Evolutionary conservation across 495 filamentous ascomycete genomes (phyloP).

Genomic region (Aspergillus avenaceus): DNA sequence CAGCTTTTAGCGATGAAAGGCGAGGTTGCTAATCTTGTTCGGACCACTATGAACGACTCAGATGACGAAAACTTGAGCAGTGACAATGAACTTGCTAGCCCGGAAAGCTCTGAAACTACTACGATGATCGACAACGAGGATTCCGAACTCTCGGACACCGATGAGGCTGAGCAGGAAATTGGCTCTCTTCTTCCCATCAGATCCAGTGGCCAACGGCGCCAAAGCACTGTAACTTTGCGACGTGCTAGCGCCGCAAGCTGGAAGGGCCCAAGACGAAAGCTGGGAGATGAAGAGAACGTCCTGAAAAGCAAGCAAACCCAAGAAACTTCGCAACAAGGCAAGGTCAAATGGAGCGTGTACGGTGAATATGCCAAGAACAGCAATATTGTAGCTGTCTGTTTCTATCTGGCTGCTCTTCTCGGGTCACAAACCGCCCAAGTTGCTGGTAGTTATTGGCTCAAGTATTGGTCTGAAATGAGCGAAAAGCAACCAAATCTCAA

Average conservation of each 20-base stretch:
- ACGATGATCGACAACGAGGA: conserved; percentile 50
- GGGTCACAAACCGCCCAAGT: conserved; percentile 78
- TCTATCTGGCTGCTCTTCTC: conserved; percentile 77
- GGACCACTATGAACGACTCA: conserved; percentile 65
- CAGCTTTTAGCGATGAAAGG: conserved; percentile 93
- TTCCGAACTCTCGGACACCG: conserved; percentile 53
- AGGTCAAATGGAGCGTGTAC: conserved; percentile 94
- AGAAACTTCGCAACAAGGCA: conserved; percentile 86
- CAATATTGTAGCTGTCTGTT: conserved; percentile 75
- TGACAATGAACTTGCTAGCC: conserved; percentile 45
- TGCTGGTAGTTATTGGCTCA: conserved; percentile 84
- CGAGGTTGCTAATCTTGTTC: conserved; percentile 80
- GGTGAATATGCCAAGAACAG: conserved; percentile 88
- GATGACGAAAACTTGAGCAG: conserved; percentile 56
- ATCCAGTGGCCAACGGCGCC: conserved; percentile 50
- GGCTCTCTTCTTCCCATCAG: conserved; percentile 70
- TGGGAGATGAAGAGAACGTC: conserved; percentile 76
- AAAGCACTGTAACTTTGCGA: conserved; percentile 72
- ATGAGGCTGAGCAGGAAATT: conserved; percentile 67
- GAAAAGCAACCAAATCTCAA: conserved; percentile 60
- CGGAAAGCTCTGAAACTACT: conserved; percentile 48
- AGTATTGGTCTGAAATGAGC: conserved; percentile 84
- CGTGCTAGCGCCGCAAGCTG: conserved; percentile 91
- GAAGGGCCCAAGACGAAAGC: conserved; percentile 74
- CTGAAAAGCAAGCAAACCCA: conserved; percentile 79